Evolutionary conservation across 2,329 filamentous ascomycete species (phyloP), one percentile per base, ranked within the genome.

Genomic region (Lecanicillium sp.): DNA sequence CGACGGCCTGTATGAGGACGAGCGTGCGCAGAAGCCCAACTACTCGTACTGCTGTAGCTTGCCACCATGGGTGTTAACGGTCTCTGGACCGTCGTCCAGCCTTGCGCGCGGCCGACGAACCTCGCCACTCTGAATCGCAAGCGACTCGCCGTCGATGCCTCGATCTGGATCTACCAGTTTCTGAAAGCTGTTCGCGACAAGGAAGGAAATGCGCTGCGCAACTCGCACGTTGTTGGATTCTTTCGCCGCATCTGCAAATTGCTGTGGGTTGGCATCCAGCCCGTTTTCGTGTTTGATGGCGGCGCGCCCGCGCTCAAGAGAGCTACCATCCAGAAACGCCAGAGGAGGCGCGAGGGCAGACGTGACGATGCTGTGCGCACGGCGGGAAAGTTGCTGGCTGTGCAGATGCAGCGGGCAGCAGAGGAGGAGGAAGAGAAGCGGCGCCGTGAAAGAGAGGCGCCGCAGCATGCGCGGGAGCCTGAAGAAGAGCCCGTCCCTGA

Each of bases 161-260:
- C 89, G 11, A 98, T 98, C 58, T 98, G 92, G 92, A 96, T 98
- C 52, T 98, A 98, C 70, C 92, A 98, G 57, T 98, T 98, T 55
- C 78, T 98, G 52, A 98, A 98, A 67, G 92, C 94, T 9, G 92
- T 98, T 9, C 89, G 92, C 52, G 92, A 98, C 64, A 95, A 96
- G 55, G 92, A 98, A 63, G 92, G 92, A 38, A 95, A 98, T 56
- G 92, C 92, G 1, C 71, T 98, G 37, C 86, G 89, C 47, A 98
- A 95, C 65, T 90, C 86, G 20, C 92, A 98, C 55, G 78, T 98
- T 27, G 86, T 98, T 31, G 92, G 94, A 29, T 98, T 98, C 75
- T 98, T 98, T 64, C 85, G 92, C 37, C 81, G 92, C 44, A 95
- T 98, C 58, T 98, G 92, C 73, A 98, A 98, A 59, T 74, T 98